A percentile compares a stretch with the other conserved stretches of the same genome.
Conservation (phyloP, 225 moss, liverwort and hornwort species). For the Physcomitrellopsis africana region DNA sequence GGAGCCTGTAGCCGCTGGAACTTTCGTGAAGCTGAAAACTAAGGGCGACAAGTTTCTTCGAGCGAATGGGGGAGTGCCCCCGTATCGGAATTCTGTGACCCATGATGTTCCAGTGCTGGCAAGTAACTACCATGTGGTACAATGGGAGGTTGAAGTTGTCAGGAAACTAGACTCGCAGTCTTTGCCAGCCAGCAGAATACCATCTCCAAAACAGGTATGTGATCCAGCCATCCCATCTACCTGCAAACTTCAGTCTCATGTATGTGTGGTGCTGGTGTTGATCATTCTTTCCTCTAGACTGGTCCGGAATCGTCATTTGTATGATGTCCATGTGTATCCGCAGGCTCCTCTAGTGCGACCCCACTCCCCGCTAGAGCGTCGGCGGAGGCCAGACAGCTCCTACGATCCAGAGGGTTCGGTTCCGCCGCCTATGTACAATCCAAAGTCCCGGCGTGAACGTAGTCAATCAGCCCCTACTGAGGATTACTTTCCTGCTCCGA, state of each 20-base stretch:
- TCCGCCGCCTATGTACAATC: constrained; percentile 17
- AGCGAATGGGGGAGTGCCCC: constrained; percentile 74
- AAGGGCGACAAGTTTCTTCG: constrained; percentile 67
- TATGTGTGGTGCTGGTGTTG: too few relatives aligned
- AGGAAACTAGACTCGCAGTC: constrained; percentile 18
- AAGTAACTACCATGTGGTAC: constrained; percentile 59
- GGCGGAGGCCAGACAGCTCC: constrained; percentile 21
- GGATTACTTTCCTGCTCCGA: constrained; percentile 33
- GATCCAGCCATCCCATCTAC: not conserved
- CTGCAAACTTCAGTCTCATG: not conserved
- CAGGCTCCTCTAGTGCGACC: constrained; percentile 23
- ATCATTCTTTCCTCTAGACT: not conserved
- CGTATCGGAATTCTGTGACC: constrained; percentile 82
- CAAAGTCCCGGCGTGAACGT: constrained; percentile 20
- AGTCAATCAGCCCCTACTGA: constrained; percentile 47
- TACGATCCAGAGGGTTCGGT: constrained; percentile 21
- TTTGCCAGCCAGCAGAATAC: not conserved
- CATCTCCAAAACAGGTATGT: constrained; percentile 32
- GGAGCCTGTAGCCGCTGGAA: constrained; percentile 57
- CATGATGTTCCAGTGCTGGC: constrained; percentile 74
- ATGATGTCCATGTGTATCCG: not conserved
- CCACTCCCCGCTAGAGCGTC: constrained; percentile 26
- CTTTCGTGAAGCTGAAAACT: constrained; percentile 52
- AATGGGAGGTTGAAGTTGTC: constrained; percentile 84
- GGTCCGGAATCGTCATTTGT: not conserved